Conservation (phyloP, 2,329 filamentous ascomycete genomes). For the Penicillium polonicum region DNA sequence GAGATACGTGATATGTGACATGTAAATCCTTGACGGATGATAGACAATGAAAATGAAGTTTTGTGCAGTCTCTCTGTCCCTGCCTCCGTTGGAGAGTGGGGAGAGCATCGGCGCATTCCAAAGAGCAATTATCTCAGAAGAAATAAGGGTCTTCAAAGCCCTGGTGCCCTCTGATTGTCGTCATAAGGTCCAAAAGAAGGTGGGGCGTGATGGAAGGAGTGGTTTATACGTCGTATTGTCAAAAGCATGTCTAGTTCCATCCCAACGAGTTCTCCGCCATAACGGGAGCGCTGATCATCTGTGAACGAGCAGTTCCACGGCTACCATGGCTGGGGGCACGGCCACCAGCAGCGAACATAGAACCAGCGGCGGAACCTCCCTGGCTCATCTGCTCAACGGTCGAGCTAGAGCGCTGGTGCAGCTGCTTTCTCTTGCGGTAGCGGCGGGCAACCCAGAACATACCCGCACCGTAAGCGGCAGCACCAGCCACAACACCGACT, state of each 20-base stretch:
- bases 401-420: slow-evolving; percentile 75
- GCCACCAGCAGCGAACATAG: slow-evolving; percentile 47
- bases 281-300: slow-evolving; percentile 82
- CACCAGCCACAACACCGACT: slow-evolving; percentile 72
- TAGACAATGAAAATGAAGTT: slow-evolving; percentile 26
- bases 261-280: slow-evolving; percentile 93
- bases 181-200: slow-evolving; percentile 3
- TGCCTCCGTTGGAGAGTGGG: neutral
- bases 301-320: slow-evolving; percentile 65
- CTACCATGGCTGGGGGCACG: slow-evolving; percentile 59
- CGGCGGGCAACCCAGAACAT: slow-evolving; percentile 92
- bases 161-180: slow-evolving; percentile 3
- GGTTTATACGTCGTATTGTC: slow-evolving; percentile 17
- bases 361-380: slow-evolving; percentile 49
- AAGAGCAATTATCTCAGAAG: neutral
- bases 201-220: slow-evolving; percentile 2
- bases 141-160: neutral
- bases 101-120: slow-evolving; percentile 3
- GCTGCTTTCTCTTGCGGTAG: slow-evolving; percentile 81
- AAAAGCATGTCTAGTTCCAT: slow-evolving; percentile 69
- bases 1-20: slow-evolving; percentile 28
- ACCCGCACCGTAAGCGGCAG: slow-evolving; percentile 83
- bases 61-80: slow-evolving; percentile 24
- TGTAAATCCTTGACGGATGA: slow-evolving; percentile 21
- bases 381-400: slow-evolving; percentile 66